phyloP scores from a whole-genome alignment of 2,329 filamentous ascomycete genomes.

The Pestalotiopsis sp. region DNA sequence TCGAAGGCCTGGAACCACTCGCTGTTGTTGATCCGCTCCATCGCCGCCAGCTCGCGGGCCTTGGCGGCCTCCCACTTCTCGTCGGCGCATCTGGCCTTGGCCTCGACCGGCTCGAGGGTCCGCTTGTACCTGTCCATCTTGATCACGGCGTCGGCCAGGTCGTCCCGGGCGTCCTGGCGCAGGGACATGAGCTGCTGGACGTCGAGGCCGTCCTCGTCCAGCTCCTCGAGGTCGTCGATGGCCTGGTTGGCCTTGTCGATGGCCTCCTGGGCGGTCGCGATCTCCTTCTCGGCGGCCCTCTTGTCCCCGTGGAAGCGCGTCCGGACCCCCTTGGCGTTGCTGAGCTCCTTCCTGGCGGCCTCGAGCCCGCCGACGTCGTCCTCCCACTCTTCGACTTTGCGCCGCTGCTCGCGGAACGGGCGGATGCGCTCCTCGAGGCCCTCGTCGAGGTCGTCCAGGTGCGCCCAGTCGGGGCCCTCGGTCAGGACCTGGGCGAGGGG shows the following conservation, averaged over 20 bases:
- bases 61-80: background rate
- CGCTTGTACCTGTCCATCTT: background rate
- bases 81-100: background rate
- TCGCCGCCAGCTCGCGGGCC: background rate
- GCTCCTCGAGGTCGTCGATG: background rate
- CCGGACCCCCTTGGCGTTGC: background rate
- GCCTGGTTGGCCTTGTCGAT: background rate
- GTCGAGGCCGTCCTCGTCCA: background rate
- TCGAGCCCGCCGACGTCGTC: background rate
- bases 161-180: background rate
- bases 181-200: background rate
- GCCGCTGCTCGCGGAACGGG: background rate
- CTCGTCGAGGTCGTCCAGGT: conserved; percentile 1
- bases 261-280: background rate
- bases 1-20: background rate
- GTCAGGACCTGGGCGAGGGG: background rate
- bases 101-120: background rate
- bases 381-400: background rate
- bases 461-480: background rate
- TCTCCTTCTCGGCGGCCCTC: background rate
- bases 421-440: background rate
- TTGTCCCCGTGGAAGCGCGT: background rate
- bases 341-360: background rate
- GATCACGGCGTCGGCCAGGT: background rate
- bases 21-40: background rate